Conservation (phyloP, 2,329 filamentous ascomycete species). For the Claviceps cyperi region DNA sequence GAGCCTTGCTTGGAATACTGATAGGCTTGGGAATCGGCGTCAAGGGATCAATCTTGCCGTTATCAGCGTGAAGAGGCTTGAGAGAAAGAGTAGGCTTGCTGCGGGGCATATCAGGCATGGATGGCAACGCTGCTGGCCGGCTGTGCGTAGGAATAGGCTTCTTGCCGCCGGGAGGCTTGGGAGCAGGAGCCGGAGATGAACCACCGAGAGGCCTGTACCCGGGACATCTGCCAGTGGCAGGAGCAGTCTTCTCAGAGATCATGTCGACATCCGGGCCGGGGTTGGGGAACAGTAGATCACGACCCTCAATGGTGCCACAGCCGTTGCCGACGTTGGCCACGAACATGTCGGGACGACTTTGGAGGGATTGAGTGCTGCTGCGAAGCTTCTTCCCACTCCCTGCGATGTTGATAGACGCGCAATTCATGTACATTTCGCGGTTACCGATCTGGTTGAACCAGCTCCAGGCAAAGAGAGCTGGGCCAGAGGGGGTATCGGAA, state of each 20-base stretch:
- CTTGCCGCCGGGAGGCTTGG: neutral
- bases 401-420: conserved; percentile 52
- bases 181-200: neutral
- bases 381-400: conserved; percentile 14
- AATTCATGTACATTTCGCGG: conserved; percentile 81
- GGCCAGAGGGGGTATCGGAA: conserved; percentile 40
- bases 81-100: neutral
- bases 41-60: neutral
- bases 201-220: neutral
- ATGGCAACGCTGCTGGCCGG: neutral
- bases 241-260: conserved; percentile 20
- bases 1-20: neutral
- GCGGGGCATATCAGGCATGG: neutral
- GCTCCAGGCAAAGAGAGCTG: conserved; percentile 59
- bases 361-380: conserved; percentile 28
- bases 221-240: conserved; percentile 21
- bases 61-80: neutral
- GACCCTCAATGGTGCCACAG: conserved; percentile 42
- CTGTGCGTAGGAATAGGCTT: neutral
- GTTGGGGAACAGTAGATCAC: conserved; percentile 49
- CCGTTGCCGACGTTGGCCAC: conserved; percentile 50
- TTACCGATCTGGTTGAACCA: conserved; percentile 68
- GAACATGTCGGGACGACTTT: conserved; percentile 51
- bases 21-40: neutral
- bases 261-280: conserved; percentile 42